These are phyloP conservation scores for Neofusicoccum sp. DNA, from an alignment of 2,329 filamentous ascomycete genomes.

Conservation along the genomic window DNA sequence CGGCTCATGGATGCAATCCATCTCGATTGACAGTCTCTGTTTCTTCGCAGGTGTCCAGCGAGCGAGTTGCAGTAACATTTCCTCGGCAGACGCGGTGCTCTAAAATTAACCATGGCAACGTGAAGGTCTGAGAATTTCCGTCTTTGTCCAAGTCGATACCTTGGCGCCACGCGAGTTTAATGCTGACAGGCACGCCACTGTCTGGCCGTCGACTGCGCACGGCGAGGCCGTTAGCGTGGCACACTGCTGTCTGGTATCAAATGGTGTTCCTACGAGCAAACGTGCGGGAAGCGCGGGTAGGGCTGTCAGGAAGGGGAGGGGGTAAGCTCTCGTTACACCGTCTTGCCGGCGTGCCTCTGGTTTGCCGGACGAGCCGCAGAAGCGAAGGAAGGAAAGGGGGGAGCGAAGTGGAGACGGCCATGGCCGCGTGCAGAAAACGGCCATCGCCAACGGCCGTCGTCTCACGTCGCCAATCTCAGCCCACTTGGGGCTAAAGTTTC, in stretches of 20 bases:
- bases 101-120: background rate
- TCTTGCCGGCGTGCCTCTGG: background rate
- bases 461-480: background rate
- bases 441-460: conserved; percentile 10
- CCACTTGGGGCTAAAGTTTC: background rate
- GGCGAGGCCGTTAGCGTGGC: conserved; percentile 1
- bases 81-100: background rate
- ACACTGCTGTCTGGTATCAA: background rate
- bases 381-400: conserved; percentile 4
- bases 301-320: background rate
- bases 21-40: background rate
- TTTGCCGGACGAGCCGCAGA: background rate
- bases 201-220: conserved; percentile 9
- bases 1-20: background rate
- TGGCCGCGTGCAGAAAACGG: conserved; percentile 7
- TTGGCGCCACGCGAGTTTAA: conserved; percentile 6
- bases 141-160: background rate
- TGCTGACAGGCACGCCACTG: conserved; percentile 17
- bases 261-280: background rate
- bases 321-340: background rate
- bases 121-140: conserved; percentile 10
- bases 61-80: background rate
- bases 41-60: background rate
- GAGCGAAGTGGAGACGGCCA: background rate
- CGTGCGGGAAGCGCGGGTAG: conserved; percentile 15